Conservation (phyloP, 1,284 basidiomycete genomes). For the Pseudozyma sp. region DNA sequence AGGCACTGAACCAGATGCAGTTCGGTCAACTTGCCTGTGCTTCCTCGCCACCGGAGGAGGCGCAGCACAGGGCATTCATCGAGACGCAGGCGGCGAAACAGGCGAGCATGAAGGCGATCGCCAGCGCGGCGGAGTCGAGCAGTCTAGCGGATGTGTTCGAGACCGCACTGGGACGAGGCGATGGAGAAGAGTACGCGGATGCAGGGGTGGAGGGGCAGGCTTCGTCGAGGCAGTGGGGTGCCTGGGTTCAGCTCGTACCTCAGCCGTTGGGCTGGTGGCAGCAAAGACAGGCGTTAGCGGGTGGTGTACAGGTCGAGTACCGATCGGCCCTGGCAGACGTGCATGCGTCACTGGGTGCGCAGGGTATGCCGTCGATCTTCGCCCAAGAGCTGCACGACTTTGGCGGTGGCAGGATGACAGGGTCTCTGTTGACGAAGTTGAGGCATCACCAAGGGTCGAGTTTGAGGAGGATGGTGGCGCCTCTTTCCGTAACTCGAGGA, state of each 20-base stretch:
- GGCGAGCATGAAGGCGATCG: slow-evolving; percentile 3
- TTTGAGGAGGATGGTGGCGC: slow-evolving; percentile 71
- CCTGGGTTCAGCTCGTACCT: slow-evolving; percentile 13
- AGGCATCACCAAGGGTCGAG: background rate
- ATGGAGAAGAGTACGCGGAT: slow-evolving; percentile 14
- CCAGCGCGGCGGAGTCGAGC: slow-evolving; percentile 14
- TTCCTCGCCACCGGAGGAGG: background rate
- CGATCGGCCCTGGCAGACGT: slow-evolving; percentile 68
- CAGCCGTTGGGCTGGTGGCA: slow-evolving; percentile 36
- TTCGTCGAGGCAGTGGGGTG: slow-evolving; percentile 17
- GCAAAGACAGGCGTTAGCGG: slow-evolving; percentile 8
- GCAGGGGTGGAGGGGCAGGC: slow-evolving; percentile 7
- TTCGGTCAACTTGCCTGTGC: slow-evolving; percentile 64
- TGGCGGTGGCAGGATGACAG: background rate
- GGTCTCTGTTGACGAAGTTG: background rate
- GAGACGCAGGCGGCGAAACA: background rate
- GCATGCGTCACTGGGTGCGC: slow-evolving; percentile 56
- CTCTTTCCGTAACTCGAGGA: slow-evolving; percentile 51
- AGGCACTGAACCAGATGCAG: slow-evolving; percentile 75
- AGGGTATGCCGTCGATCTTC: background rate
- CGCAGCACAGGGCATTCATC: background rate
- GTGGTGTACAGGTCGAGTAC: slow-evolving; percentile 38
- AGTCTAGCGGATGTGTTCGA: slow-evolving; percentile 25
- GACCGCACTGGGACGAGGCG: background rate
- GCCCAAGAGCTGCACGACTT: background rate